Evolutionary conservation across 805 yeast genomes (phyloP), one percentile per base, ranked within the genome.

Genomic region (Pichia californica): DNA sequence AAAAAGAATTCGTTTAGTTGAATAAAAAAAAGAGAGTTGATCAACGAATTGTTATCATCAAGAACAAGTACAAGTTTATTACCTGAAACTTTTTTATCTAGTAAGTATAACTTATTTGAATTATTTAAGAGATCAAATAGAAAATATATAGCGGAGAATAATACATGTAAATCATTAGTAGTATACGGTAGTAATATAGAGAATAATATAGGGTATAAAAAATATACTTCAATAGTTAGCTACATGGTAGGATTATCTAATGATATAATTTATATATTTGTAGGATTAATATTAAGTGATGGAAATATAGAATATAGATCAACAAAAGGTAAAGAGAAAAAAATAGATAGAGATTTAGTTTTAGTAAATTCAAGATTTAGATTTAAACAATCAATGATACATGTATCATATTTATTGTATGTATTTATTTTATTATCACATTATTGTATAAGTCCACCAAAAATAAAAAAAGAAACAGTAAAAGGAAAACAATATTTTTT

Each of bases 131-230:
- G 25, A 32, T 32, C 36, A 32, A 32, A 32, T 32, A 5, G n/a
- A 32, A 32, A 32, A 18, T 32, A 32, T 32, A 18, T 32, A 32
- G 36, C 5, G 6, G 25, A 18, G 6, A 32, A 32, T 32, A 32
- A 18, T 18, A 19, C 6, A 6, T 32, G 36, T 32, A 32, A 18
- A 18, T 29, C 48, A 48, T 18, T 49, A 49, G 51, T 51, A 30
- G 25, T 27, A 27, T 27, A 51, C 44, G 54, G 49, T 38, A 48
- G 44, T 31, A 38, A 39, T 33, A 40, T 31, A 33, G 47, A 40
- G 34, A 38, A 18, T 33, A 28, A 29, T 43, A 9, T 19, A 28
- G 33, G 28, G 4, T 11, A 28, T 41, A 37, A 37, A 19, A 36
- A 32, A 32, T 32, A 18, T 32, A 32, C 36, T 32, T 32, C 36